A percentile compares a stretch with the other conserved stretches of the same genome.
Conservation (phyloP, 768 basidiomycete genomes). For the Kwoniella shandongensis region DNA sequence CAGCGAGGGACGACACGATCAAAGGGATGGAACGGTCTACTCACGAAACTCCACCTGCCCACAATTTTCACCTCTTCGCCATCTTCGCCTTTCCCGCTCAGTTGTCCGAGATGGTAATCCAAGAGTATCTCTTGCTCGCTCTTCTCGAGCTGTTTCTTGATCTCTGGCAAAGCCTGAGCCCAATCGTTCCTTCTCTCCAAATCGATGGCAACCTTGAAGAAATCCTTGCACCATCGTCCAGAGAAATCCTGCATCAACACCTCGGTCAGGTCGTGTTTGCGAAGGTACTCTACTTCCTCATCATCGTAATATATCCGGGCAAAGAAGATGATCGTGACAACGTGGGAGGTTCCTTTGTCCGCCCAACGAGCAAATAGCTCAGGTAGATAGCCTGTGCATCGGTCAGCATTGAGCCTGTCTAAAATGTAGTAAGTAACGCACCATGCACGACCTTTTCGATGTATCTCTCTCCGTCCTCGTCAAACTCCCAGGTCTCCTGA, state of each 20-base stretch:
- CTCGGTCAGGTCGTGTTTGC: constrained; percentile 33
- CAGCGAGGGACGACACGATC: neutral
- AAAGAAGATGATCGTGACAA: constrained; percentile 89
- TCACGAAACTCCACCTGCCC: constrained; percentile 52
- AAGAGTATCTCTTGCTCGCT: constrained; percentile 85
- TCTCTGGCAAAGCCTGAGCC: constrained; percentile 77
- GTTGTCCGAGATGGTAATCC: constrained; percentile 71
- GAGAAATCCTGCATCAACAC: constrained; percentile 68
- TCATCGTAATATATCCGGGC: constrained; percentile 68
- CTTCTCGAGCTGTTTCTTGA: constrained; percentile 76
- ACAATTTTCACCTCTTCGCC: constrained; percentile 47
- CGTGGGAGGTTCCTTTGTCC: constrained; percentile 82
- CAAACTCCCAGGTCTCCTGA: constrained; percentile 93
- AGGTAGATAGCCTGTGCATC: constrained; percentile 69
- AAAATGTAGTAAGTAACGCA: constrained; percentile 23
- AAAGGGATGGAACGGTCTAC: constrained; percentile 14
- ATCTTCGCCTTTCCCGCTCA: constrained; percentile 21
- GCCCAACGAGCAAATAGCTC: constrained; percentile 82
- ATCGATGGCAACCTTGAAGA: constrained; percentile 93
- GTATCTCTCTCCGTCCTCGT: constrained; percentile 91
- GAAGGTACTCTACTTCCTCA: constrained; percentile 42
- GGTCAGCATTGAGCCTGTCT: neutral
- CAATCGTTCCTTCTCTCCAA: constrained; percentile 84
- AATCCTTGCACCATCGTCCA: constrained; percentile 86
- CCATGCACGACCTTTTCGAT: constrained; percentile 96